Percentiles rank a stretch among this genome's conserved stretches.
Evolutionary conservation across 805 yeast genomes (phyloP).

Genomic region (Yarrowia alimentaria): DNA sequence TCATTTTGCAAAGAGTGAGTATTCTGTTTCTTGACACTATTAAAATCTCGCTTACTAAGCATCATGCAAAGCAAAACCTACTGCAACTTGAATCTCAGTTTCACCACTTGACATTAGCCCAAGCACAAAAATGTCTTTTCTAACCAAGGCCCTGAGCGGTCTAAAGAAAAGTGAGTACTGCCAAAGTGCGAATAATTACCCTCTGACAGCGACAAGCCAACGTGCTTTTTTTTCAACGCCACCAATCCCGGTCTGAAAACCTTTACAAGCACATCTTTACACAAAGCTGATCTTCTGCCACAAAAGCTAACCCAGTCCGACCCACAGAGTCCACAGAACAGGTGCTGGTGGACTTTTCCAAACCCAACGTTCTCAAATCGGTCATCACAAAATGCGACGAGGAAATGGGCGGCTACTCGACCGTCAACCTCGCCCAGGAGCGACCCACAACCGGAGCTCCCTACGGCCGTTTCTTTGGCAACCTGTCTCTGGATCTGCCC

Average conservation of each 20-base stretch:
- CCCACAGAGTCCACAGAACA: conserved; percentile 35
- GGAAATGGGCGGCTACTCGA: conserved; percentile 76
- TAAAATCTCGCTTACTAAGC: no score
- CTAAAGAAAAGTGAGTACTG: conserved; percentile 11
- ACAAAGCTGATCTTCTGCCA: not conserved
- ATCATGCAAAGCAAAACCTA: no score
- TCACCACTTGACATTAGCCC: no score
- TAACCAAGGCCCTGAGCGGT: conserved; percentile 14
- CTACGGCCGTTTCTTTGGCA: conserved; percentile 69
- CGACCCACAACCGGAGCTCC: not conserved
- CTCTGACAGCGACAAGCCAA: no score
- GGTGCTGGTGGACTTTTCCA: conserved; percentile 58
- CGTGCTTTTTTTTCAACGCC: no score
- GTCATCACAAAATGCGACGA: conserved; percentile 66
- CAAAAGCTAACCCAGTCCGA: conserved; percentile 9
- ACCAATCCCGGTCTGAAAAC: no score
- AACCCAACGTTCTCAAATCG: conserved; percentile 46
- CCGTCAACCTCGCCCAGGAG: conserved; percentile 48
- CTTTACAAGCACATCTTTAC: no score
- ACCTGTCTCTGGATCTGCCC: conserved; percentile 64
- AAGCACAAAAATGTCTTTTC: conserved; percentile 3
- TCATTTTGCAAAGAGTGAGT: no score
- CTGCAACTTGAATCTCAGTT: no score
- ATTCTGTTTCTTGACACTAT: no score
- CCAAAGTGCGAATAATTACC: no score